These are phyloP conservation scores for Viridothelium virens DNA, from an alignment of 495 filamentous ascomycete species.

Conservation along the genomic window DNA sequence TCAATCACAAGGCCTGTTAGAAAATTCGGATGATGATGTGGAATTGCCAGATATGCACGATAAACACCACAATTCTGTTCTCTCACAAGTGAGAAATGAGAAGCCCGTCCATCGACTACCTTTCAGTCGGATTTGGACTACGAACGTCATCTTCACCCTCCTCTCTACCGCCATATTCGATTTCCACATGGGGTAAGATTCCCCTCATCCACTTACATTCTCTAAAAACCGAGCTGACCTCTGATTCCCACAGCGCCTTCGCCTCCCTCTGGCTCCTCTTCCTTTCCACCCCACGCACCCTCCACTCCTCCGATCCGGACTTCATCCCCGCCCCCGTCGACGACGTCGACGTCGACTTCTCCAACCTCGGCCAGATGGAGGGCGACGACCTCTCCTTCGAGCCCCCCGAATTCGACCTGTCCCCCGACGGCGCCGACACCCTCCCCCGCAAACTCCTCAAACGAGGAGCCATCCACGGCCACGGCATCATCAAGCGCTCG, in stretches of 20 bases:
- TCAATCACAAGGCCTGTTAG: constrained; percentile 26
- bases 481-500: not conserved
- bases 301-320: constrained; percentile 9
- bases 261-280: constrained; percentile 31
- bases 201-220: not conserved
- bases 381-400: constrained; percentile 10
- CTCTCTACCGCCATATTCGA: constrained; percentile 30
- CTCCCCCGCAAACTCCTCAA: not conserved
- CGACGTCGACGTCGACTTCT: constrained; percentile 5
- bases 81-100: constrained; percentile 1
- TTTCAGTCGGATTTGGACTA: constrained; percentile 30
- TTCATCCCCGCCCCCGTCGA: constrained; percentile 17
- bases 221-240: not conserved
- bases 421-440: not conserved
- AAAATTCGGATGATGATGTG: not conserved
- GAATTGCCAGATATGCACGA: not conserved
- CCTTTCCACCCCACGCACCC: constrained; percentile 25
- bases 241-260: constrained; percentile 23
- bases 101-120: constrained; percentile 20
- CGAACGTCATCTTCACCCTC: constrained; percentile 30
- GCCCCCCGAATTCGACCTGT: not conserved
- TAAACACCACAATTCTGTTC: not conserved
- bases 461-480: not conserved
- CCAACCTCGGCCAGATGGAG: constrained; percentile 11
- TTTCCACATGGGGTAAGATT: constrained; percentile 29